Evolutionary conservation across 1,284 basidiomycete species (phyloP).

Genomic region (Gymnopus androsaceus): DNA sequence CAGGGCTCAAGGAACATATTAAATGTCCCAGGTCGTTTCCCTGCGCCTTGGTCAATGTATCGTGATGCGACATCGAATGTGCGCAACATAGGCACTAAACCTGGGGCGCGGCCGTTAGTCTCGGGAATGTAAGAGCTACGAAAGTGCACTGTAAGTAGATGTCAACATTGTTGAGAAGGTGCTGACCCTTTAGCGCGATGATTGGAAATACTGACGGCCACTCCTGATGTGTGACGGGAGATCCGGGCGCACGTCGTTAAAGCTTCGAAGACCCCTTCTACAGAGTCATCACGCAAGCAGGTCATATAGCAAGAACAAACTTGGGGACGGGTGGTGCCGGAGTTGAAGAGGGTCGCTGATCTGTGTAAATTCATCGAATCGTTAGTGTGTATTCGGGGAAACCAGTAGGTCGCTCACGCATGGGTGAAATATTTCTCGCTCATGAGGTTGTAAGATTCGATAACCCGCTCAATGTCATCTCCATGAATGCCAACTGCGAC

Average conservation of each 20-base stretch:
- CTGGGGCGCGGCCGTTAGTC: conserved; percentile 97
- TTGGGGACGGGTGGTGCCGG: conserved; percentile 94
- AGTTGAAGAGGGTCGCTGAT: too few relatives aligned
- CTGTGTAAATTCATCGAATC: too few relatives aligned
- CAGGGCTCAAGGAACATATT: conserved; percentile 97
- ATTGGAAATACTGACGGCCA: conserved; percentile 94
- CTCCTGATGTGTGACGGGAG: conserved; percentile 98
- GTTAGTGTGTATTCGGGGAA: too few relatives aligned
- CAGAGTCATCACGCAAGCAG: conserved; percentile 98
- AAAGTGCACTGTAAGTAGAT: too few relatives aligned
- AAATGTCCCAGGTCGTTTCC: conserved; percentile 98
- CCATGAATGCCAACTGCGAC: conserved; percentile 98
- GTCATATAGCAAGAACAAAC: conserved; percentile 98
- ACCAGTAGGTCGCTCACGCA: conserved; percentile 97
- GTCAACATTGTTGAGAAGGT: too few relatives aligned
- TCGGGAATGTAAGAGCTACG: conserved; percentile 90
- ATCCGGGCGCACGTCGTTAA: conserved; percentile 99
- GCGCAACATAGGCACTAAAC: conserved; percentile 98
- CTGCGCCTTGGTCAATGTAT: conserved; percentile 98
- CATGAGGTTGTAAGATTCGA: conserved; percentile 95
- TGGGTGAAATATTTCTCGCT: conserved; percentile 97
- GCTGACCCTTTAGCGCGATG: conserved; percentile 97
- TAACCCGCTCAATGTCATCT: conserved; percentile 81
- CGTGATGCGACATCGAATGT: conserved; percentile 97
- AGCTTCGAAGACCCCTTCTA: conserved; percentile 99